phyloP scores from a whole-genome alignment of 768 basidiomycete genomes.

The Kwoniella sp. region DNA sequence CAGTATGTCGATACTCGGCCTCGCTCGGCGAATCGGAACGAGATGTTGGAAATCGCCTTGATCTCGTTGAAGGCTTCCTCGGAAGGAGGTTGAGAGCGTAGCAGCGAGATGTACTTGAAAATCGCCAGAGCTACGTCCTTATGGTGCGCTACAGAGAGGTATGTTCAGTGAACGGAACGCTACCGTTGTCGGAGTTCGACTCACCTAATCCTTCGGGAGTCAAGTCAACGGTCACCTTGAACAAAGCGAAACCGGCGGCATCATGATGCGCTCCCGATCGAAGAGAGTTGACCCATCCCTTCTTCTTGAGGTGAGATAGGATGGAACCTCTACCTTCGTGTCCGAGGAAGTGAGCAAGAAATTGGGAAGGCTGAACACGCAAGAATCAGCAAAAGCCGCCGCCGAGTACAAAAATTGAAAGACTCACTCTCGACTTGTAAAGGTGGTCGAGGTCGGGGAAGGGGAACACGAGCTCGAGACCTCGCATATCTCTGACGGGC shows the following conservation, averaged over 20 bases:
- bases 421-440: conserved; percentile 63
- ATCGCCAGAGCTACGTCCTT: conserved; percentile 68
- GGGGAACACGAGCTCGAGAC: conserved; percentile 72
- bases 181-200: conserved; percentile 50
- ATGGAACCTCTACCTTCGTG: conserved; percentile 88
- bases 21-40: conserved; percentile 87
- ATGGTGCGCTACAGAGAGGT: conserved; percentile 66
- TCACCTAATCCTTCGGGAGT: conserved; percentile 83
- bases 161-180: background rate
- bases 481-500: conserved; percentile 84
- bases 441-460: conserved; percentile 56
- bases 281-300: conserved; percentile 80
- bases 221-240: conserved; percentile 78
- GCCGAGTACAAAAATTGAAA: background rate
- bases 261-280: conserved; percentile 73
- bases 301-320: conserved; percentile 82
- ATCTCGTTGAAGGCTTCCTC: conserved; percentile 76
- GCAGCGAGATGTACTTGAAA: conserved; percentile 70
- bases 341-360: conserved; percentile 69
- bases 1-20: conserved; percentile 77
- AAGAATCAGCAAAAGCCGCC: background rate
- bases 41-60: conserved; percentile 68
- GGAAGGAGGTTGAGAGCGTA: conserved; percentile 55
- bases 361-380: conserved; percentile 65
- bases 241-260: conserved; percentile 75